Base-by-base conservation (phyloP, 768 basidiomycete genomes). In the Collybiopsis luxurians region DNA sequence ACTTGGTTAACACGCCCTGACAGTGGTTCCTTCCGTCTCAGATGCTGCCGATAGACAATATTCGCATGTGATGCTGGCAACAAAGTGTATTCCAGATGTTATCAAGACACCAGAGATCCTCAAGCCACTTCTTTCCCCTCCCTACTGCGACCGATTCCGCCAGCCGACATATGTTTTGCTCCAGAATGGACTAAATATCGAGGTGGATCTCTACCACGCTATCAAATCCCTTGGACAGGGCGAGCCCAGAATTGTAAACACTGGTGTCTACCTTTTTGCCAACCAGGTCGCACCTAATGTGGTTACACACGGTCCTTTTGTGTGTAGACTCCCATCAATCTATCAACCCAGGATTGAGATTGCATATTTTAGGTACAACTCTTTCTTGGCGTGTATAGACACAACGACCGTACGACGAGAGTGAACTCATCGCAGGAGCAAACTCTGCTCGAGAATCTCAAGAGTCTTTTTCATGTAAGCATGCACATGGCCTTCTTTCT, bases 361-460 rank as follows among this genome's bases (percentile, higher is more conserved):
- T 31, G 40, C 12, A 9, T 30, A 11, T 24, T n/a, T 3, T 36
- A 55, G 53, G 53, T 28, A 13, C 27, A 24, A 19, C 23, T 45
- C 28, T 30, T 34, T 23, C 53, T 55, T 27, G 53, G 53, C n/a
- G n/a, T 43, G 40, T 55, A 45, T 23, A 55, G 53, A 55, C 53
- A 43, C 23, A 28, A 43, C 26, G 43, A 73, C 59, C 60, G 54
- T 27, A 60, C 65, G 1, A 67, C 62, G 1, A 65, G 66, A 1
- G 57, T 34, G 9, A 71, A 75, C 58, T 67, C 69, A 10, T 59
- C 62, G 4, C 67, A 63, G 19, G 68, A 73, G 42, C 49, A 45
- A 11, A 59, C 59, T 0, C 56, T 69, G n/a, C 63, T 78, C 26
- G 49, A 59, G 7, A 71, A 68, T 21, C 69, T 79, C 45, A 64